phyloP scores from a whole-genome alignment of 148 eudicot species.

The Euryodendron excelsum region DNA sequence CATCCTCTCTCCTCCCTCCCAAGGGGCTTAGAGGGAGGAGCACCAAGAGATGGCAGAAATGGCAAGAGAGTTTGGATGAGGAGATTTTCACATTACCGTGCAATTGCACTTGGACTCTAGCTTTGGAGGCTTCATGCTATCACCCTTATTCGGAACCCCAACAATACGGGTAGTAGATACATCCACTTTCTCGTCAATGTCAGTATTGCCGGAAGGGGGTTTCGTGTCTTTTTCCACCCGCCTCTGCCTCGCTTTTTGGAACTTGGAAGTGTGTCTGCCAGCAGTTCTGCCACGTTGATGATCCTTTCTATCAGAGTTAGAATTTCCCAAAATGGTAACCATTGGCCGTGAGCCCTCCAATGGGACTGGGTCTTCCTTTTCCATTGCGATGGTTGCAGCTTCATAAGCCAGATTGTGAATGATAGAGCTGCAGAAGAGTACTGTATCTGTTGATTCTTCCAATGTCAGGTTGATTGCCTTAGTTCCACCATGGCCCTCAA shows the following conservation, averaged over 20 bases:
- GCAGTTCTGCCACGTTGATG: conserved; percentile 26
- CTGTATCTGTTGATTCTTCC: conserved; percentile 91
- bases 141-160: conserved; percentile 49
- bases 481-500: conserved; percentile 48
- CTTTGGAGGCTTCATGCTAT: conserved; percentile 66
- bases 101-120: conserved; percentile 98
- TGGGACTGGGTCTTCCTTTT: conserved; percentile 61
- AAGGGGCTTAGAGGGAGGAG: background rate
- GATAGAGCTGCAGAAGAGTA: conserved; percentile 85
- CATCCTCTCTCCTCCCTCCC: conserved; percentile 2
- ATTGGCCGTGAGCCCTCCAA: conserved; percentile 49
- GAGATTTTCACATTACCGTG: conserved; percentile 67
- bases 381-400: conserved; percentile 81
- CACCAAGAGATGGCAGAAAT: background rate
- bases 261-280: conserved; percentile 43
- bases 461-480: conserved; percentile 64
- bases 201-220: conserved; percentile 31
- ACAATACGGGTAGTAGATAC: conserved; percentile 52
- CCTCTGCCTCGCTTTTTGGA: conserved; percentile 54
- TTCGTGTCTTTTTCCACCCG: conserved; percentile 40
- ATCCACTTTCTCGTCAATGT: conserved; percentile 19
- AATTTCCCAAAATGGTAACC: conserved; percentile 44
- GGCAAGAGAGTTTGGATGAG: background rate
- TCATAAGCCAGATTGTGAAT: conserved; percentile 70
- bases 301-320: conserved; percentile 37